Percentiles rank a stretch among this genome's conserved stretches.
phyloP scores from a whole-genome alignment of 805 yeast species.

The Metschnikowia vanudenii region DNA sequence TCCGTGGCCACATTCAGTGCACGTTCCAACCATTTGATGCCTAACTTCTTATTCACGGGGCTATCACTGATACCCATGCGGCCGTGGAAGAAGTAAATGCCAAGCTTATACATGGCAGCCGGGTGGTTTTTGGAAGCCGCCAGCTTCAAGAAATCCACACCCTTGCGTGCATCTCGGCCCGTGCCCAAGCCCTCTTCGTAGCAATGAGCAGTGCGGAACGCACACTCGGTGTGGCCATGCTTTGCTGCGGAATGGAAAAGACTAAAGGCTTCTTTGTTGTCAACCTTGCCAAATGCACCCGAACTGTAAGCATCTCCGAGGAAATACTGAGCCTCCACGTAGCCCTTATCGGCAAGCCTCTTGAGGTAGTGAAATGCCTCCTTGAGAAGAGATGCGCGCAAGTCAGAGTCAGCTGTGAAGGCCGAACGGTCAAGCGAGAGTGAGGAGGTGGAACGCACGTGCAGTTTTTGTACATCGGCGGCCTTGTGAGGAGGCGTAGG shows the following conservation, averaged over 20 bases:
- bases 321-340: conserved; percentile 86
- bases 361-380: conserved; percentile 75
- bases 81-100: conserved; percentile 79
- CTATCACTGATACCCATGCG: conserved; percentile 77
- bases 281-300: conserved; percentile 79
- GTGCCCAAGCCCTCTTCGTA: conserved; percentile 94
- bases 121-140: conserved; percentile 93
- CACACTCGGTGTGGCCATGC: conserved; percentile 87
- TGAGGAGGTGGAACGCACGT: conserved; percentile 5
- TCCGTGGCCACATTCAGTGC: conserved; percentile 84
- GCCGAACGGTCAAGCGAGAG: conserved; percentile 4
- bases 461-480: background rate
- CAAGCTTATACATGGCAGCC: conserved; percentile 94
- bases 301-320: conserved; percentile 87
- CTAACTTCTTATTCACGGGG: conserved; percentile 71
- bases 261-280: conserved; percentile 69
- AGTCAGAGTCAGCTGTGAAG: conserved; percentile 21
- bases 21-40: conserved; percentile 88
- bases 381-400: conserved; percentile 59
- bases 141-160: conserved; percentile 74
- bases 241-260: conserved; percentile 90
- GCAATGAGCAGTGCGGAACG: conserved; percentile 88
- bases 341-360: conserved; percentile 74
- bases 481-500: background rate
- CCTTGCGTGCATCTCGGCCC: conserved; percentile 81